phyloP scores from a whole-genome alignment of 2,329 filamentous ascomycete genomes.

The Aureobasidium sp. region DNA sequence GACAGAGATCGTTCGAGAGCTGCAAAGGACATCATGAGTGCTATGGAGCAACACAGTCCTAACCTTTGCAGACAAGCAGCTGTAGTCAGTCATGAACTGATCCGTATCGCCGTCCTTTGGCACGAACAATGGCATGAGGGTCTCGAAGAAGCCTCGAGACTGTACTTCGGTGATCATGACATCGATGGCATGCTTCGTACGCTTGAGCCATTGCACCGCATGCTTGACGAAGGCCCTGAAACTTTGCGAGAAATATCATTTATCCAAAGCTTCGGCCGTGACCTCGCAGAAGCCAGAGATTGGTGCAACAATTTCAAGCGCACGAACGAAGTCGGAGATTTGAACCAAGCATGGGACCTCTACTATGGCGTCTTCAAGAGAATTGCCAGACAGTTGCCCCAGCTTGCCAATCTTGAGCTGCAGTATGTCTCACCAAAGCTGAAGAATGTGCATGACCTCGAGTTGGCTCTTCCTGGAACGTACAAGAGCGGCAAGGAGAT shows the following conservation, averaged over 20 bases:
- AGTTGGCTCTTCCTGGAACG: conserved; percentile 91
- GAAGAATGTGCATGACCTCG: conserved; percentile 74
- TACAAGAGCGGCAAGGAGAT: conserved; percentile 76
- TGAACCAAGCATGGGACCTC: conserved; percentile 97
- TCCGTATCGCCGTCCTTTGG: conserved; percentile 94
- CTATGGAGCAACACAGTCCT: conserved; percentile 90
- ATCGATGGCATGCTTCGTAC: conserved; percentile 96
- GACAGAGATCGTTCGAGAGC: conserved; percentile 77
- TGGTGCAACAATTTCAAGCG: conserved; percentile 91
- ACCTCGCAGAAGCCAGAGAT: conserved; percentile 87
- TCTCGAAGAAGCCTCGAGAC: conserved; percentile 86
- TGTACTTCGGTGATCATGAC: conserved; percentile 97
- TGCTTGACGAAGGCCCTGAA: conserved; percentile 69
- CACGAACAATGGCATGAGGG: conserved; percentile 99
- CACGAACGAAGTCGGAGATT: conserved; percentile 83
- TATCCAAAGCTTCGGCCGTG: conserved; percentile 91
- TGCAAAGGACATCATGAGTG: conserved; percentile 92
- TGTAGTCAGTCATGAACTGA: conserved; percentile 90
- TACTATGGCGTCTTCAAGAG: conserved; percentile 98
- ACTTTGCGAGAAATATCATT: conserved; percentile 96
- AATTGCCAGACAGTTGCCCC: conserved; percentile 86
- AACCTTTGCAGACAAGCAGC: conserved; percentile 92
- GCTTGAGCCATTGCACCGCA: conserved; percentile 81
- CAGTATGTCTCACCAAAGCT: conserved; percentile 96
- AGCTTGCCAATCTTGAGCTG: conserved; percentile 85